Base-by-base conservation (phyloP, 305 asterid species). In the Solanum hybrid region DNA sequence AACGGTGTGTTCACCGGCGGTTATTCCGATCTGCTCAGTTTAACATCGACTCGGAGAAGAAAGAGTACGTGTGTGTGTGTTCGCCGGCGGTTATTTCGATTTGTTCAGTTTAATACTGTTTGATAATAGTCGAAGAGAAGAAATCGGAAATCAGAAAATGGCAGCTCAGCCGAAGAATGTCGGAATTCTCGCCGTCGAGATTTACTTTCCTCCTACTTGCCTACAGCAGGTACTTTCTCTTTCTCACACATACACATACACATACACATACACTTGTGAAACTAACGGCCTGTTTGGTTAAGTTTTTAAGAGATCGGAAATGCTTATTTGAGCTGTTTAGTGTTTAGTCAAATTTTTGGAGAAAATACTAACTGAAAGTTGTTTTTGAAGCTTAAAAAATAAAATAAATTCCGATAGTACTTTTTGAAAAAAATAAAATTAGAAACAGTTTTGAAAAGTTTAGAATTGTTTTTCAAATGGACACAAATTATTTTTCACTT, bases 131-230 rank as follows among this genome's bases (percentile, higher is more conserved):
- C 39, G n/a, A 5, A 8, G 36, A 42, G 80, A 29, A 83, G 28
- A 16, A 90, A 92, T 36, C 73, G 74, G 77, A 26, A 90, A 92
- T 36, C 73, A 24, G 76, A 24, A 26, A 92, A 96, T 95, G 98
- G 98, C 98, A 67, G 89, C 89, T 73, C 93, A 93, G 33, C 89
- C 73, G 87, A 93, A 95, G 90, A 97, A 97, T 93, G 99, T 97
- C 33, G 99, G 99, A 89, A 96, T 97, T 88, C 95, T 97, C 93
- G 99, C 98, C 84, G 92, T 97, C 95, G 99, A 97, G 90, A 92
- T 97, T 91, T 97, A 97, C 97, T 94, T 97, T 90, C 99, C 99
- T 75, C 98, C 98, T 16, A 94, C 97, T 92, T 97, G 98, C 95
- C 95, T 97, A 94, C 96, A 94, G 92, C 99, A 97, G 99, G 99